A percentile compares a stretch with the other conserved stretches of the same genome.
Conservation (phyloP, 495 filamentous ascomycete genomes). For the Polyplosphaeria fusca region DNA sequence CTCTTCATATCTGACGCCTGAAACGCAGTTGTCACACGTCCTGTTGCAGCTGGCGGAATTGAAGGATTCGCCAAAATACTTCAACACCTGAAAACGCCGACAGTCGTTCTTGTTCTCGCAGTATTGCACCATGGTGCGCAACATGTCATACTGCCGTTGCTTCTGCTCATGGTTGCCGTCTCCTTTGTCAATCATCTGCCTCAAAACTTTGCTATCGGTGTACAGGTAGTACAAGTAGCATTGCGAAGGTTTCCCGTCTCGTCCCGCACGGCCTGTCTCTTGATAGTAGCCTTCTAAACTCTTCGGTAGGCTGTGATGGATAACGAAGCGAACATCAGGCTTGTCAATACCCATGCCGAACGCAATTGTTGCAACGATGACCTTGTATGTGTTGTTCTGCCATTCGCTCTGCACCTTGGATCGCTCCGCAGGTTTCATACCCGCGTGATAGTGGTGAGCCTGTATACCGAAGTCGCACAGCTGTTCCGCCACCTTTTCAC, state of each 20-base stretch:
- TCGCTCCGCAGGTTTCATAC: slow-evolving; percentile 63
- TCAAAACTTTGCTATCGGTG: slow-evolving; percentile 60
- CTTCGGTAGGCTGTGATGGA: slow-evolving; percentile 87
- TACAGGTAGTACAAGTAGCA: slow-evolving; percentile 90
- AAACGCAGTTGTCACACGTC: slow-evolving; percentile 84
- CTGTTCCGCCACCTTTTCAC: slow-evolving; percentile 72
- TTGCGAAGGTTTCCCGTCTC: slow-evolving; percentile 80
- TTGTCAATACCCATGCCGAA: slow-evolving; percentile 99
- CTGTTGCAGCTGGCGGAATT: slow-evolving; percentile 63
- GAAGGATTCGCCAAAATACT: slow-evolving; percentile 88
- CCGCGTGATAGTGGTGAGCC: slow-evolving; percentile 83
- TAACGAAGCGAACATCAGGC: slow-evolving; percentile 89
- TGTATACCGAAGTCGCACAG: slow-evolving; percentile 61
- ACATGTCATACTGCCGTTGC: slow-evolving; percentile 76
- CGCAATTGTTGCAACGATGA: slow-evolving; percentile 98
- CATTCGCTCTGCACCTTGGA: slow-evolving; percentile 68
- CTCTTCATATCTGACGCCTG: slow-evolving; percentile 60
- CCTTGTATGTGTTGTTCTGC: slow-evolving; percentile 73
- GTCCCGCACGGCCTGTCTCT: slow-evolving; percentile 90
- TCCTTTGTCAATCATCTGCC: slow-evolving; percentile 72
- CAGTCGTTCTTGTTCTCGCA: slow-evolving; percentile 87
- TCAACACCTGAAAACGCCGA: slow-evolving; percentile 79
- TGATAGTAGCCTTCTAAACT: slow-evolving; percentile 98
- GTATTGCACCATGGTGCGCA: slow-evolving; percentile 75
- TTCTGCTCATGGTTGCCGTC: slow-evolving; percentile 76